These are phyloP conservation scores for Debaryomyces hansenii DNA, from an alignment of 805 yeast species.

Conservation along the genomic window DNA sequence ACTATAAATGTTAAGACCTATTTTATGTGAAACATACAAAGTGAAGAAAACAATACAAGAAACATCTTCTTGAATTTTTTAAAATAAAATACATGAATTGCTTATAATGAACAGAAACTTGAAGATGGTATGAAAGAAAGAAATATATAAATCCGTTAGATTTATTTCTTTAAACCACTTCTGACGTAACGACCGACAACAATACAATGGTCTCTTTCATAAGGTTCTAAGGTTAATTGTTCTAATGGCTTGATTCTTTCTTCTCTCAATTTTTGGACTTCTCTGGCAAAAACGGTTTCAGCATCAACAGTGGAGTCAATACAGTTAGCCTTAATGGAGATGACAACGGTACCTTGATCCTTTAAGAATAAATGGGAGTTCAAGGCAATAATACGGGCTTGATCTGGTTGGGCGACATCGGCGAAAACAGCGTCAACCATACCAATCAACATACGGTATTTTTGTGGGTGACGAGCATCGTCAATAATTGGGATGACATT, in stretches of 20 bases:
- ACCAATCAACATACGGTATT: constrained; percentile 97
- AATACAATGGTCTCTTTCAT: constrained; percentile 99
- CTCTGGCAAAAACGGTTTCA: constrained; percentile 98
- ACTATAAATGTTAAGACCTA: background rate
- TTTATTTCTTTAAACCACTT: constrained; percentile 64
- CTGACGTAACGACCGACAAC: constrained; percentile 97
- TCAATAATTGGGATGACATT: constrained; percentile 98
- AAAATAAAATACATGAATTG: background rate
- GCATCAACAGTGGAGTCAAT: constrained; percentile 99
- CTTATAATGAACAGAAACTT: background rate
- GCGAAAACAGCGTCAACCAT: constrained; percentile 99
- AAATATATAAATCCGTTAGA: background rate
- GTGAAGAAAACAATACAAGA: background rate
- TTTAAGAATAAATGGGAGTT: constrained; percentile 97
- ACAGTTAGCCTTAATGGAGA: constrained; percentile 99
- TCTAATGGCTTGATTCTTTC: constrained; percentile 98
- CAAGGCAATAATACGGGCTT: constrained; percentile 98
- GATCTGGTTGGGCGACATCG: constrained; percentile 99
- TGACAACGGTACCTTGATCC: constrained; percentile 98
- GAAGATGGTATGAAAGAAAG: background rate
- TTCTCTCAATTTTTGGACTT: constrained; percentile 97
- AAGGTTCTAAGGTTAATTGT: constrained; percentile 98
- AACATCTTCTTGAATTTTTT: background rate
- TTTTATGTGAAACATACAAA: background rate
- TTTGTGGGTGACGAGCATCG: constrained; percentile 99